These are phyloP conservation scores for Physcia stellaris DNA, from an alignment of 495 filamentous ascomycete species.

Conservation along the genomic window DNA sequence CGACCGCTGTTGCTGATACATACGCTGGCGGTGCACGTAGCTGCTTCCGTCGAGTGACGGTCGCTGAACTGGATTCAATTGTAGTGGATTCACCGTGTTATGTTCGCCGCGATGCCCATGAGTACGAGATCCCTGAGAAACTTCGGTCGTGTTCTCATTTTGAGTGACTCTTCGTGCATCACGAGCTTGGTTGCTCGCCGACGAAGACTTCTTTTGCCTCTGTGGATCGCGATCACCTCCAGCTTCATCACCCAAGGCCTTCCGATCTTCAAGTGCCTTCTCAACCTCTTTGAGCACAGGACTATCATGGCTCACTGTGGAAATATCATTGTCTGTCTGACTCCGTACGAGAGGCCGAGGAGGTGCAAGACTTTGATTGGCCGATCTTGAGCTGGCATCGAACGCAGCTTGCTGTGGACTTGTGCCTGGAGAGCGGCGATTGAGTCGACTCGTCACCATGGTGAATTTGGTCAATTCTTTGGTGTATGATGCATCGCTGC, in stretches of 20 bases:
- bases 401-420: neutral
- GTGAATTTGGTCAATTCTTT: conserved; percentile 14
- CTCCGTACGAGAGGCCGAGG: neutral
- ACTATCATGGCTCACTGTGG: neutral
- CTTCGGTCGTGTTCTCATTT: neutral
- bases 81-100: too few species aligned
- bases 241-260: too few species aligned
- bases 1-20: conserved; percentile 18
- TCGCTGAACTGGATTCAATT: conserved; percentile 1
- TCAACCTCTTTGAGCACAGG: neutral
- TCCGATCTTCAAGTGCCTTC: too few species aligned
- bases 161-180: neutral
- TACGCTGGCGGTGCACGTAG: conserved; percentile 20
- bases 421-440: neutral
- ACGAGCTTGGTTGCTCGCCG: neutral
- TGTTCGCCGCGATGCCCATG: conserved; percentile 1
- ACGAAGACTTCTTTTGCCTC: neutral
- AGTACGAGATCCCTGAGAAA: conserved; percentile 2
- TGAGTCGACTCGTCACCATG: neutral
- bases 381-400: neutral
- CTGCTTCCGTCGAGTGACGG: conserved; percentile 13
- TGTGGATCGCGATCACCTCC: too few species aligned
- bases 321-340: neutral
- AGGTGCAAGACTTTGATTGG: neutral
- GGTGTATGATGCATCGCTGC: conserved; percentile 12